These are phyloP conservation scores for Lyophyllum decastes DNA, from an alignment of 768 basidiomycete genomes.

Conservation along the genomic window DNA sequence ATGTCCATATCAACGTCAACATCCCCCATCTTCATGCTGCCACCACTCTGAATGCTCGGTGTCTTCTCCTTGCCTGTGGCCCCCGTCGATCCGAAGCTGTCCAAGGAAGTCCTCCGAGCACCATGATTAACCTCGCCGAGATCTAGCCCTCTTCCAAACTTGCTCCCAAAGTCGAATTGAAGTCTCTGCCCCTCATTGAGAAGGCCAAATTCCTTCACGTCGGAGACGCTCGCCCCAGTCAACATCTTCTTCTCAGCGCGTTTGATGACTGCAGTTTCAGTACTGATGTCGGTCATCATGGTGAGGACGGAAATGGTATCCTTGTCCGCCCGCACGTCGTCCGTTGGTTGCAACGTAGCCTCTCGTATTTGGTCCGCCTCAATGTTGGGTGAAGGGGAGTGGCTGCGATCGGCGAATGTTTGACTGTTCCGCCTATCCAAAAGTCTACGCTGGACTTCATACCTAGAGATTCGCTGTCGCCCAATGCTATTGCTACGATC, in stretches of 20 bases:
- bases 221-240: constrained; percentile 16
- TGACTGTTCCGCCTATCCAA: constrained; percentile 44
- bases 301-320: constrained; percentile 43
- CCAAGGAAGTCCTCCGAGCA: constrained; percentile 5
- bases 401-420: constrained; percentile 21
- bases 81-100: background rate
- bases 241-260: constrained; percentile 44
- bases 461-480: constrained; percentile 49
- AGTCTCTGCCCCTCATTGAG: constrained; percentile 25
- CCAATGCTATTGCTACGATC: background rate
- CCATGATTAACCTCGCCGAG: constrained; percentile 20
- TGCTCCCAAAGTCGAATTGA: constrained; percentile 50
- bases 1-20: constrained; percentile 69
- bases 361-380: background rate
- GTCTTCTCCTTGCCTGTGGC: constrained; percentile 8
- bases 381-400: background rate
- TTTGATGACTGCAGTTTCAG: constrained; percentile 52
- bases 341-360: background rate
- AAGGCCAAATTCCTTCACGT: constrained; percentile 35
- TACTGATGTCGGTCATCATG: constrained; percentile 42
- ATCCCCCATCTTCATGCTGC: constrained; percentile 40
- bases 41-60: constrained; percentile 27
- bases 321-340: constrained; percentile 25
- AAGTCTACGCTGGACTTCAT: constrained; percentile 53
- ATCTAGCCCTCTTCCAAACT: constrained; percentile 43